Conservation (phyloP, 371 early-diverging fungal genomes). For the Lichtheimia ornata region DNA sequence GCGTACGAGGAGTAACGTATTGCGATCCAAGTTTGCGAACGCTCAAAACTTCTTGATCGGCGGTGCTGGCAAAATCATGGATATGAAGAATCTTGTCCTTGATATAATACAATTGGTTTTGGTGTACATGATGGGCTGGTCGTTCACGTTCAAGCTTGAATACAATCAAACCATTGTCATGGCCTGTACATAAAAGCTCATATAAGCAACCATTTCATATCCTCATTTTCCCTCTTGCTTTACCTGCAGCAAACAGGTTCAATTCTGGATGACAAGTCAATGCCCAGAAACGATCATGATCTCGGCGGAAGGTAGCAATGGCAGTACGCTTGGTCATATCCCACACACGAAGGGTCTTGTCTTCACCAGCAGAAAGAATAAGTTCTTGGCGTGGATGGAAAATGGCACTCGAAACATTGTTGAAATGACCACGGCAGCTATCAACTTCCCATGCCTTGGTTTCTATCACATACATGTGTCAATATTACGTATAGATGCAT, state of each 20-base stretch:
- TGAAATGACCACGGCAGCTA: conserved; percentile 97
- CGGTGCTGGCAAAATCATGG: conserved; percentile 75
- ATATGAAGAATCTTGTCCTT: conserved; percentile 81
- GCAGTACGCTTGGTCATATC: conserved; percentile 92
- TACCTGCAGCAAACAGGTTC: conserved; percentile 94
- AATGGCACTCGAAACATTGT: conserved; percentile 92
- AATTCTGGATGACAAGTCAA: conserved; percentile 93
- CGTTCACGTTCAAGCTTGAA: conserved; percentile 97
- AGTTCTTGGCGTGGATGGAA: conserved; percentile 95
- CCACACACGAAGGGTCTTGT: conserved; percentile 97
- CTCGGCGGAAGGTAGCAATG: conserved; percentile 91
- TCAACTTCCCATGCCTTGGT: conserved; percentile 98
- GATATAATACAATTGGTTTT: conserved; percentile 81
- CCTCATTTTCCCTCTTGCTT: not conserved
- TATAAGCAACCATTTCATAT: too few relatives aligned
- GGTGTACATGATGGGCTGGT: conserved; percentile 85
- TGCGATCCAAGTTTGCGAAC: conserved; percentile 70
- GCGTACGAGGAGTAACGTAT: conserved; percentile 70
- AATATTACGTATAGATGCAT: not conserved
- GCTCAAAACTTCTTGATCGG: conserved; percentile 77
- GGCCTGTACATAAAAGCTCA: conserved; percentile 55
- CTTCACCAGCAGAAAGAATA: conserved; percentile 94
- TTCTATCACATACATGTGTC: conserved; percentile 45
- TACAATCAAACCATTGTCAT: conserved; percentile 96
- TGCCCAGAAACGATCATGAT: conserved; percentile 98